Evolutionary conservation across 1,284 basidiomycete genomes (phyloP), one percentile per base, ranked within the genome.

Genomic region (Sanghuangporus weigelae): DNA sequence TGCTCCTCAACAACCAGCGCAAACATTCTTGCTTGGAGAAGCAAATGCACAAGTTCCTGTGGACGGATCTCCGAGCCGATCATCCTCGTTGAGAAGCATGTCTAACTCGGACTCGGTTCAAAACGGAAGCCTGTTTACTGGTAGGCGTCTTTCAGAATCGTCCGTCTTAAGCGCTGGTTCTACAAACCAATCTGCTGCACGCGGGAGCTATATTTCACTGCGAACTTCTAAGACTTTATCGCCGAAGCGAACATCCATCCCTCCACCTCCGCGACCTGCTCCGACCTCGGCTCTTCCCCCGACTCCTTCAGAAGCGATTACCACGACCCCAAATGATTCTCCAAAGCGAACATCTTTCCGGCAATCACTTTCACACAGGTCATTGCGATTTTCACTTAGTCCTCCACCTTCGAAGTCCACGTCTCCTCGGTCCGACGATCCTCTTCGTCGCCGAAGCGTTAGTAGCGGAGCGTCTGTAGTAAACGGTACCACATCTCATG

Each of bases 241-340:
- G 4, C 69, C 78, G 12, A 79, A 86, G 74, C 78, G 88, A 51
- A 70, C 77, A 39, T 88, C 86, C 4, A 79, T 87, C 71, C 86
- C 86, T 1, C 86, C 86, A 8, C 87, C 89, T 2, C 82, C 81
- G 57, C 83, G 86, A 11, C 89, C 89, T 40, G 82, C 86, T 5
- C 89, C 89, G 0, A 85, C 79, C 19, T 81, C 79, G 60, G 87
- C 89, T 7, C 81, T 87, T 11, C 88, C 89, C 36, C 86, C 86
- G 62, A 84, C 87, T 3, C 87, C 87, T 31, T 14, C 56, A 10
- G 42, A 63, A 2, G 71, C 70, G 14, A 69, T 73, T 16, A 26
- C 12, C 64, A 74, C 73, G 50, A 62, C 70, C 51, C 66, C 66
- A 12, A 68, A 64, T 26, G 70, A 71, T 23, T 67, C 72, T 11